Base-by-base conservation (phyloP, 2,329 filamentous ascomycete genomes). In the Penicillium griseofulvum region DNA sequence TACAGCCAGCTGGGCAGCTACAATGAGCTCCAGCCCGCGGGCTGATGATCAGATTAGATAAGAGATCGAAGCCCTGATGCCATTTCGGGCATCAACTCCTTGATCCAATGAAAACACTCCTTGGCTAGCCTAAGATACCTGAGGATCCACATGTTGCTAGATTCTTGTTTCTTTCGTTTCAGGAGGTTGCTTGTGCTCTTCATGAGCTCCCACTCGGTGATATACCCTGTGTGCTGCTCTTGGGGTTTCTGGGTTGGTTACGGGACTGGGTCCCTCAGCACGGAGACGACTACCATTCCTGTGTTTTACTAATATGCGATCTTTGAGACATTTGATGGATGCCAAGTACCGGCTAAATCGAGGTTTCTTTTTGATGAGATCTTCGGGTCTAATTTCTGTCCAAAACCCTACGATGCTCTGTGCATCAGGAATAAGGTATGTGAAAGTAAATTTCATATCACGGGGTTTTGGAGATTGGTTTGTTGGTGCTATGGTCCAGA, bases 231-330 rank as follows among this genome's bases (percentile, higher is more conserved):
- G 22, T 22, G 22, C 22, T 22, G 22, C 22, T 22, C 22, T 22
- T 8, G 80, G 26, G 26, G 26, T 7, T 6, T 68, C 74, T 0
- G 85, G 81, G 0, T 76, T 80, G 0, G 81, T 78, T 0, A 76
- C 88, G 86, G 85, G 0, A 88, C 86, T 0, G 76, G 83, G 10
- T 83, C 85, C 49, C 76, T 88, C 0, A 83, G 82, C 1, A 62
- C 72, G 0, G 65, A 66, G 0, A 80, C 83, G 61, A 76, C 80
- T 1, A 70, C 70, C 16, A 74, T 83, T 17, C 65, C 76, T 4
- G 69, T 70, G 36, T 79, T 79, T 0, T 83, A 83, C 59, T 72
- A 72, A 52, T 56, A 75, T 16, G 80, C 78, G 37, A 70, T 83
- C 0, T 43, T 84, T 1, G 61, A 71, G 7, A 77, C 78, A 2